A percentile compares a stretch with the other conserved stretches of the same genome.
These are phyloP conservation scores for Panus rudis DNA, from an alignment of 768 basidiomycete species.

Conservation along the genomic window DNA sequence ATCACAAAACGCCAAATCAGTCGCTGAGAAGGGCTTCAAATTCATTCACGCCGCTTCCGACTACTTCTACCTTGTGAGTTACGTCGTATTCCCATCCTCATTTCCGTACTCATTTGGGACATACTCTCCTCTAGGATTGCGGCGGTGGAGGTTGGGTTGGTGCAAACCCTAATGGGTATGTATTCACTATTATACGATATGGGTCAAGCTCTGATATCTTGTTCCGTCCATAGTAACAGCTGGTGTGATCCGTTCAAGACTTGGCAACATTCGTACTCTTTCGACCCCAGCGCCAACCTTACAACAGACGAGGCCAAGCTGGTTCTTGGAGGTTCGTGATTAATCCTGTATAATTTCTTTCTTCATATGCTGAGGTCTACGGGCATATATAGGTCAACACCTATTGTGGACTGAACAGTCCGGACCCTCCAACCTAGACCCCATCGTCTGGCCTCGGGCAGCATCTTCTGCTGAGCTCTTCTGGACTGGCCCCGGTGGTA, in stretches of 20 bases:
- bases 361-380: neutral
- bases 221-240: slow-evolving; percentile 35
- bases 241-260: slow-evolving; percentile 80
- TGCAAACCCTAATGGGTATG: slow-evolving; percentile 34
- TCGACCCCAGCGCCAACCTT: slow-evolving; percentile 61
- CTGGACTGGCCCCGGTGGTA: slow-evolving; percentile 50
- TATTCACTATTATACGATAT: neutral
- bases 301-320: slow-evolving; percentile 39
- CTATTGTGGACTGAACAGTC: slow-evolving; percentile 74
- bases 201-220: neutral
- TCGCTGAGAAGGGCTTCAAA: slow-evolving; percentile 52
- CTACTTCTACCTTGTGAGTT: slow-evolving; percentile 64
- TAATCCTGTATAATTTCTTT: slow-evolving; percentile 1
- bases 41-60: slow-evolving; percentile 67
- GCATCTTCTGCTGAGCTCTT: slow-evolving; percentile 70
- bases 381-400: slow-evolving; percentile 40
- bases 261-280: slow-evolving; percentile 71
- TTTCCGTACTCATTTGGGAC: neutral
- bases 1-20: slow-evolving; percentile 49
- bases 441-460: slow-evolving; percentile 67
- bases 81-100: neutral
- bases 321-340: slow-evolving; percentile 59
- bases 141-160: slow-evolving; percentile 71
- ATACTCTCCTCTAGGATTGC: slow-evolving; percentile 41
- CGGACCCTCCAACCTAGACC: slow-evolving; percentile 58